phyloP scores from a whole-genome alignment of 768 basidiomycete genomes.

The Hypholoma fasciculare region DNA sequence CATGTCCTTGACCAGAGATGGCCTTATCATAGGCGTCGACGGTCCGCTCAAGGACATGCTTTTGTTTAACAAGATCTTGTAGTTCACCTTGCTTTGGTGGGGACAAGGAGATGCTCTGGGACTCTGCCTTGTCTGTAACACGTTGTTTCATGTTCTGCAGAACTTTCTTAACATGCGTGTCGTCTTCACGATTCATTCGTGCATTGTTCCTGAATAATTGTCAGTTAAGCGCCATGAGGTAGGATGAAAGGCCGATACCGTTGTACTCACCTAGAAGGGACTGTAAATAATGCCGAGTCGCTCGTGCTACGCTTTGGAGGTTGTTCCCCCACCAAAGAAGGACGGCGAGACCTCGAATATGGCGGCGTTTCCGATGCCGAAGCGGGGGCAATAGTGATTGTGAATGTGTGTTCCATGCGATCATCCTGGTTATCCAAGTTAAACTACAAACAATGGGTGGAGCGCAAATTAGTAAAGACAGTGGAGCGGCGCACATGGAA shows the following conservation, averaged over 20 bases:
- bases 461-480: conserved; percentile 4
- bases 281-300: conserved; percentile 46
- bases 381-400: conserved; percentile 69
- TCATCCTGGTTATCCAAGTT: conserved; percentile 76
- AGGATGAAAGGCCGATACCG: neutral
- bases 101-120: conserved; percentile 54
- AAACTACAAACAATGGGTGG: conserved; percentile 42
- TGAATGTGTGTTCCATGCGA: conserved; percentile 63
- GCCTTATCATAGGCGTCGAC: conserved; percentile 78
- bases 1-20: conserved; percentile 52
- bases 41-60: conserved; percentile 69
- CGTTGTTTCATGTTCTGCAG: conserved; percentile 76
- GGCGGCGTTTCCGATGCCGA: conserved; percentile 42
- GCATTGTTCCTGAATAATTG: conserved; percentile 9
- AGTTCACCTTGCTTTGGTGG: conserved; percentile 48
- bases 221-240: neutral
- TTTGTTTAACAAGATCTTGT: conserved; percentile 77
- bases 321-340: conserved; percentile 38
- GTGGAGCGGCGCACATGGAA: conserved; percentile 12
- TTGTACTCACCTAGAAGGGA: conserved; percentile 33
- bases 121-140: conserved; percentile 69
- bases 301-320: conserved; percentile 47
- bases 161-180: conserved; percentile 77
- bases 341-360: conserved; percentile 40
- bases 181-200: conserved; percentile 34